Percentiles rank a stretch among this genome's conserved stretches.
Conservation (phyloP, 768 basidiomycete genomes). For the Russula ochroleuca region DNA sequence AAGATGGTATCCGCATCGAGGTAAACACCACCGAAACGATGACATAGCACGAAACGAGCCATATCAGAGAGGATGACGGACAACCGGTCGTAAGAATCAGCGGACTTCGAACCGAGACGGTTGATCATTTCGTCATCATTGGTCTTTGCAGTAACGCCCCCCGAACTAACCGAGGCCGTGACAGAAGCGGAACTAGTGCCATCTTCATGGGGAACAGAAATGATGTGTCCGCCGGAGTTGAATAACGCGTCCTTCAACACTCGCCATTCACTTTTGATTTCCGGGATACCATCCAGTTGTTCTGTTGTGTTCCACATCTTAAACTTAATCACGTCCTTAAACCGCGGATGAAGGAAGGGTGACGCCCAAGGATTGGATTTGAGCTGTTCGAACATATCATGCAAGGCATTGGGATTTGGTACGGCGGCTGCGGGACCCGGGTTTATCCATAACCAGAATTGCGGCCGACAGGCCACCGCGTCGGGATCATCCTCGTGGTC, state of each 20-base stretch:
- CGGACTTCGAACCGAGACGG: slow-evolving; percentile 84
- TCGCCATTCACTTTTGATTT: slow-evolving; percentile 89
- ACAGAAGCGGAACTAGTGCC: slow-evolving; percentile 36
- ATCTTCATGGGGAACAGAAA: slow-evolving; percentile 54
- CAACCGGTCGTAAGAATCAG: slow-evolving; percentile 81
- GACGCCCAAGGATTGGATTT: slow-evolving; percentile 89
- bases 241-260: slow-evolving; percentile 69
- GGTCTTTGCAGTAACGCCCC: slow-evolving; percentile 20
- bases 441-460: slow-evolving; percentile 98
- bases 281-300: slow-evolving; percentile 86
- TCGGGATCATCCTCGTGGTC: slow-evolving; percentile 47
- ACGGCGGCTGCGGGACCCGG: slow-evolving; percentile 92
- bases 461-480: slow-evolving; percentile 68
- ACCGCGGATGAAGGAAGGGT: slow-evolving; percentile 89
- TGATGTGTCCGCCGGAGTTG: slow-evolving; percentile 79
- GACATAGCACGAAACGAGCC: slow-evolving; percentile 95
- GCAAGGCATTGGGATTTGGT: slow-evolving; percentile 75
- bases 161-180: slow-evolving; percentile 23
- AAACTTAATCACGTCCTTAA: slow-evolving; percentile 90
- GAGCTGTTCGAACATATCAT: slow-evolving; percentile 80
- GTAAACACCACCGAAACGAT: slow-evolving; percentile 95
- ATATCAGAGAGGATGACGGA: slow-evolving; percentile 95
- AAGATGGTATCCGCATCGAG: slow-evolving; percentile 96
- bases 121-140: slow-evolving; percentile 58
- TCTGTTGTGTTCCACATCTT: slow-evolving; percentile 98